These are phyloP conservation scores for Rosa rugosa DNA, from an alignment of 306 rosid genomes.

Conservation along the genomic window DNA sequence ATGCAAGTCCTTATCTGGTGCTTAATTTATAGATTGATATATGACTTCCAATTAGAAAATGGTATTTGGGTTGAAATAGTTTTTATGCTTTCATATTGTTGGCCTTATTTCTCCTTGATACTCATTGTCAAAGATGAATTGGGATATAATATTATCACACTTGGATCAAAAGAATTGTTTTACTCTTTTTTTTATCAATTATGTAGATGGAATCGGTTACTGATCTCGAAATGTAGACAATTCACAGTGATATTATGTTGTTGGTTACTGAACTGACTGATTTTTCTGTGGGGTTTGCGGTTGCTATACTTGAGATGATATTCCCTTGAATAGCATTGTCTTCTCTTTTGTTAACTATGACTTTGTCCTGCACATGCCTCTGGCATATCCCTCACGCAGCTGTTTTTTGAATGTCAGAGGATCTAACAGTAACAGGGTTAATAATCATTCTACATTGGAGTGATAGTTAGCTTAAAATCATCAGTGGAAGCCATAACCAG, in stretches of 20 bases:
- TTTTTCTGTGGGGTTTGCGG: background rate
- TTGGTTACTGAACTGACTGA: background rate
- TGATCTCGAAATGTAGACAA: background rate
- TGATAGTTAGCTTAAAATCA: slow-evolving; percentile 23
- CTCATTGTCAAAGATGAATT: background rate
- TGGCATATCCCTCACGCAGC: background rate
- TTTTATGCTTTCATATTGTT: background rate
- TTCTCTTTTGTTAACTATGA: background rate
- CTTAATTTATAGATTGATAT: background rate
- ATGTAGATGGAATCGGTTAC: background rate
- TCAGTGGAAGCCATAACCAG: background rate
- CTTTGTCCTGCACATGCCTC: background rate
- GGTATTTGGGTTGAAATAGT: background rate
- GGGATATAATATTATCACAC: background rate
- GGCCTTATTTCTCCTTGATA: background rate
- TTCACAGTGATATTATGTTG: background rate
- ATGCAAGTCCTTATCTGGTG: background rate
- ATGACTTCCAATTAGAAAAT: background rate
- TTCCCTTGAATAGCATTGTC: background rate
- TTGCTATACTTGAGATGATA: background rate
- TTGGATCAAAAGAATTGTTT: background rate
- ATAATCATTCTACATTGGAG: slow-evolving; percentile 1
- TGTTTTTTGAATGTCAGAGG: slow-evolving; percentile 3
- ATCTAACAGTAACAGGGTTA: background rate
- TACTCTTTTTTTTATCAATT: background rate